Evolutionary conservation across 768 basidiomycete species (phyloP).

Genomic region (Termitomyces bulborhizus): DNA sequence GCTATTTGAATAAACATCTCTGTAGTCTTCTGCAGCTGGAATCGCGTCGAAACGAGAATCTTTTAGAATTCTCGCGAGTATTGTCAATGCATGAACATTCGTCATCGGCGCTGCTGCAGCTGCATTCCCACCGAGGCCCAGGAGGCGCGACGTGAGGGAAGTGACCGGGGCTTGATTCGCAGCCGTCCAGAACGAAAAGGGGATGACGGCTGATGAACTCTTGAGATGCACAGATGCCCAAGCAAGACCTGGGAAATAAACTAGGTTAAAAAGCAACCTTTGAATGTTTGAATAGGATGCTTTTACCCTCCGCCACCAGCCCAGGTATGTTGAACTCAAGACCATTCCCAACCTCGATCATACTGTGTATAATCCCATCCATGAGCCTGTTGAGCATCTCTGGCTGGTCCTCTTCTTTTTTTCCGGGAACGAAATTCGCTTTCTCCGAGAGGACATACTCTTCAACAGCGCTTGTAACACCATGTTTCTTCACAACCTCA

Average conservation of each 20-base stretch:
- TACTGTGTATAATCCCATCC: constrained; percentile 53
- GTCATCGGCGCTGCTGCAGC: not conserved
- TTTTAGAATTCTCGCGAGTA: constrained; percentile 48
- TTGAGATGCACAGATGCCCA: constrained; percentile 43
- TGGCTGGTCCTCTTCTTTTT: constrained; percentile 26
- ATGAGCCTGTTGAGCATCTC: constrained; percentile 44
- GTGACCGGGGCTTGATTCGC: not conserved
- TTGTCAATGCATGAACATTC: constrained; percentile 39
- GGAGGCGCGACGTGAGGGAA: constrained; percentile 8
- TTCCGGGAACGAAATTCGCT: constrained; percentile 32
- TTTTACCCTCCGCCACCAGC: constrained; percentile 53
- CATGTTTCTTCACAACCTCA: constrained; percentile 29
- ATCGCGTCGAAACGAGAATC: constrained; percentile 33
- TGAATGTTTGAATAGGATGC: not conserved
- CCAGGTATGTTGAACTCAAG: constrained; percentile 56
- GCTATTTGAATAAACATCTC: constrained; percentile 25
- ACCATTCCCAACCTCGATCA: constrained; percentile 61
- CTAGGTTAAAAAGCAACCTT: not conserved
- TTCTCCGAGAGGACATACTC: constrained; percentile 47
- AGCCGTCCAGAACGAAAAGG: constrained; percentile 18
- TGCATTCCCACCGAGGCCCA: not conserved
- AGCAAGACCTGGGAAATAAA: constrained; percentile 41
- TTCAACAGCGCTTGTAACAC: constrained; percentile 37
- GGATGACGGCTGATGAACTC: constrained; percentile 27
- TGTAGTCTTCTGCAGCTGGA: constrained; percentile 8